Conservation (phyloP, 2,329 filamentous ascomycete species). For the Penicillium sp. region DNA sequence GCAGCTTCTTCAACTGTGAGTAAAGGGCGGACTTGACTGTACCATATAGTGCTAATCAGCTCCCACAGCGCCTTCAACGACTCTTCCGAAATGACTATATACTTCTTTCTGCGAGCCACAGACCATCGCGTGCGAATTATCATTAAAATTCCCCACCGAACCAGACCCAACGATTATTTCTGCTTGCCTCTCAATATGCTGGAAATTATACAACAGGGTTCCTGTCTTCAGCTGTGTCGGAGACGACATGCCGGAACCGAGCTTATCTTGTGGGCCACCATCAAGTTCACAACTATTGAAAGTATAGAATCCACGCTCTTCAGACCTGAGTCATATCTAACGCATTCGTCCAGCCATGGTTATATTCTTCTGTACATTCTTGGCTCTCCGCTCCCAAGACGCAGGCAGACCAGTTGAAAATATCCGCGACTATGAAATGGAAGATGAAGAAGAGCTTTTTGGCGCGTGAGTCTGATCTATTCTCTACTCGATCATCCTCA, state of each 20-base stretch:
- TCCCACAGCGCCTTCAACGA: slow-evolving; percentile 46
- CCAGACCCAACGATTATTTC: slow-evolving; percentile 42
- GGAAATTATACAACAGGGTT: slow-evolving; percentile 35
- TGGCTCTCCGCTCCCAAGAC: slow-evolving; percentile 57
- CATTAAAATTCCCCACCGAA: slow-evolving; percentile 45
- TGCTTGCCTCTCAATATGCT: slow-evolving; percentile 51
- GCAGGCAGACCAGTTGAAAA: slow-evolving; percentile 35
- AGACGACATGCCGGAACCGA: slow-evolving; percentile 35
- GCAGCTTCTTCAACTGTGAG: slow-evolving; percentile 39
- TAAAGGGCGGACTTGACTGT: not conserved
- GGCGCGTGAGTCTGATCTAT: slow-evolving; percentile 40
- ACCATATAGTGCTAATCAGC: not conserved
- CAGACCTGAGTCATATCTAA: not conserved
- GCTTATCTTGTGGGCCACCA: slow-evolving; percentile 50
- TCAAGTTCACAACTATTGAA: slow-evolving; percentile 54
- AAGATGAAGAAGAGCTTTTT: slow-evolving; percentile 47
- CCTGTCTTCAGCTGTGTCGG: slow-evolving; percentile 40
- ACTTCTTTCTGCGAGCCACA: slow-evolving; percentile 49
- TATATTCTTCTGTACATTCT: slow-evolving; percentile 53
- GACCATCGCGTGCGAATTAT: slow-evolving; percentile 54
- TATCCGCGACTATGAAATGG: slow-evolving; percentile 50
- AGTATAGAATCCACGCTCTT: slow-evolving; percentile 32
- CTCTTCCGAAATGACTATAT: slow-evolving; percentile 42
- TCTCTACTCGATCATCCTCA: slow-evolving; percentile 1
- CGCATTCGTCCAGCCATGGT: slow-evolving; percentile 46